These are phyloP conservation scores for Davidsoniella virescens DNA, from an alignment of 2,329 filamentous ascomycete species.

Conservation along the genomic window DNA sequence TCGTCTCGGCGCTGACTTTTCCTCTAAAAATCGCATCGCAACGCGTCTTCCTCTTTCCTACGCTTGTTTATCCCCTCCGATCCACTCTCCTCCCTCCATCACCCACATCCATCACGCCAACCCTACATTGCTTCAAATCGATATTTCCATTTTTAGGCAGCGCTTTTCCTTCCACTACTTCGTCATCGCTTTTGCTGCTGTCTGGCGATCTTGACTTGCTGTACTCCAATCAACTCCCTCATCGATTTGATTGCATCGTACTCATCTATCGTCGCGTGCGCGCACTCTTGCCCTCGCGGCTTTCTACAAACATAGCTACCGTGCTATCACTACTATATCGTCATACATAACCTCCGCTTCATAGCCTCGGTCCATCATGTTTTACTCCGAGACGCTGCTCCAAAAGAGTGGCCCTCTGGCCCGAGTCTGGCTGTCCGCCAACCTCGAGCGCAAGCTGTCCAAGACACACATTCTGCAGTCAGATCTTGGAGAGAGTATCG, in stretches of 20 bases:
- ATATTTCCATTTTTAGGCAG: background rate
- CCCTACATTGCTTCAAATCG: background rate
- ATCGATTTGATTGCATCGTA: background rate
- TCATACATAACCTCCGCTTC: background rate
- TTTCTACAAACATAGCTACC: background rate
- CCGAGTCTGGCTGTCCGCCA: conserved; percentile 95
- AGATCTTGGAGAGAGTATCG: conserved; percentile 86
- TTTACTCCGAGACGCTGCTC: conserved; percentile 90
- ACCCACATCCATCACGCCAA: conserved; percentile 1
- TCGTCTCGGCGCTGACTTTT: background rate
- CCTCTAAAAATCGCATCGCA: background rate
- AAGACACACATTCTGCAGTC: conserved; percentile 93
- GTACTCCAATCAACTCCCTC: background rate
- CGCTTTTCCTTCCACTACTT: background rate
- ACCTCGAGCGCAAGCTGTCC: conserved; percentile 93
- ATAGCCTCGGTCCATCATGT: conserved; percentile 46
- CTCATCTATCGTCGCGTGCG: no score
- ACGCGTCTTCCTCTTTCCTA: conserved; percentile 4
- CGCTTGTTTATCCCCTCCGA: background rate
- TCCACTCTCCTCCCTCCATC: background rate
- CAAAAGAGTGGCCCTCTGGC: conserved; percentile 95
- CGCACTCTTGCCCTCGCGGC: background rate
- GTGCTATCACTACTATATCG: background rate
- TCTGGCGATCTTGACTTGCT: background rate
- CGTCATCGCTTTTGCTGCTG: background rate